phyloP scores from a whole-genome alignment of 2,329 filamentous ascomycete species.

The Cytospora schulzeri region DNA sequence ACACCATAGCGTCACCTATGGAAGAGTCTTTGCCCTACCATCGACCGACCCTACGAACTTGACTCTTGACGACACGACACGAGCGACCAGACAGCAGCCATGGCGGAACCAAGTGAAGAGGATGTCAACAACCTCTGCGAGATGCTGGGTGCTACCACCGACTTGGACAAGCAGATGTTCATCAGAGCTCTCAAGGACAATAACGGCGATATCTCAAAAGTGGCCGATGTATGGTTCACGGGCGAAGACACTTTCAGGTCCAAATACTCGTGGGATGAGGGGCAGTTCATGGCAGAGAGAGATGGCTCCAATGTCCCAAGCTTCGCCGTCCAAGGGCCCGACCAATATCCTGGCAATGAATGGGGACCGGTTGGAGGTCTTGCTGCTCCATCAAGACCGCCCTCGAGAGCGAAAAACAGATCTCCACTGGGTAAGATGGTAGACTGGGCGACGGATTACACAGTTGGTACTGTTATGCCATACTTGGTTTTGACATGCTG shows the following conservation, averaged over 20 bases:
- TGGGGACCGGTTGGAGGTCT: conserved; percentile 39
- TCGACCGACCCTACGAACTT: background rate
- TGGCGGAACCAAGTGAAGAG: conserved; percentile 41
- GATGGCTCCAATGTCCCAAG: conserved; percentile 22
- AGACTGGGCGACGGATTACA: conserved; percentile 48
- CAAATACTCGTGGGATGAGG: conserved; percentile 25
- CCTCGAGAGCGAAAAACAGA: conserved; percentile 59
- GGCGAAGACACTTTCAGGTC: conserved; percentile 40
- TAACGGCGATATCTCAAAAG: conserved; percentile 49
- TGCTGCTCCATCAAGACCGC: conserved; percentile 61
- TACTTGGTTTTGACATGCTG: conserved; percentile 14
- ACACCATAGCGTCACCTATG: background rate
- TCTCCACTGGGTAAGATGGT: conserved; percentile 58
- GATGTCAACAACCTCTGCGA: conserved; percentile 46
- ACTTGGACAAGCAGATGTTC: conserved; percentile 44
- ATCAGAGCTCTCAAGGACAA: conserved; percentile 48
- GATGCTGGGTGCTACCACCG: conserved; percentile 41
- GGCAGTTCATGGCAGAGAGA: conserved; percentile 22
- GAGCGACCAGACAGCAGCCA: conserved; percentile 21
- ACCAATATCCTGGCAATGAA: conserved; percentile 17
- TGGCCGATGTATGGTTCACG: conserved; percentile 57
- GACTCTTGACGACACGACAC: background rate
- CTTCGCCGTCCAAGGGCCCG: conserved; percentile 25
- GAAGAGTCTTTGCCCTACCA: background rate
- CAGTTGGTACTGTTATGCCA: conserved; percentile 43